These are phyloP conservation scores for Rosa persica DNA, from an alignment of 306 rosid genomes.

Conservation along the genomic window DNA sequence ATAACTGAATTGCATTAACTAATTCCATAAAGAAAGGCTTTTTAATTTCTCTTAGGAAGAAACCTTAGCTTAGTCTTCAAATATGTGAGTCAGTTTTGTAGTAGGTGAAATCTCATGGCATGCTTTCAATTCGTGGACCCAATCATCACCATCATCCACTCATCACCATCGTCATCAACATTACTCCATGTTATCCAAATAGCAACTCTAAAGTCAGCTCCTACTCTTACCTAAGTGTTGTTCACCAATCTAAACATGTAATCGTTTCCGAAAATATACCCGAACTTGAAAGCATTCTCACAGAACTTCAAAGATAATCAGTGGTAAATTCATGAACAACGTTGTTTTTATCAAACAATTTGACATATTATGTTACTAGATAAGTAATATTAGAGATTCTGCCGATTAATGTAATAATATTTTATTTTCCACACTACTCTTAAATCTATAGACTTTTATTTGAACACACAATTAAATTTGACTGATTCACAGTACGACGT, in stretches of 20 bases:
- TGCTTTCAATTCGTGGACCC: constrained; percentile 23
- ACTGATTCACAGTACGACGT: background rate
- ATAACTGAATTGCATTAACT: background rate
- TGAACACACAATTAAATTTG: background rate
- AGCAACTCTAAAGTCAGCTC: constrained; percentile 6
- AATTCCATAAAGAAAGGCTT: background rate
- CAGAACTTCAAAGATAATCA: background rate
- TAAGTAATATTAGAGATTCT: background rate
- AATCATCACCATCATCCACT: constrained; percentile 20
- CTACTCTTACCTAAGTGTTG: constrained; percentile 13
- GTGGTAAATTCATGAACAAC: background rate
- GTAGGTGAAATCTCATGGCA: constrained; percentile 30
- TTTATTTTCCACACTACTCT: background rate
- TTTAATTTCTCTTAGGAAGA: background rate
- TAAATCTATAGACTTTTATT: background rate
- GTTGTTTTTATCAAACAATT: background rate
- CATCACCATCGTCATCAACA: constrained; percentile 22
- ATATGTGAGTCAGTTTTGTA: background rate
- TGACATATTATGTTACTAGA: background rate
- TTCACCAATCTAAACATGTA: background rate
- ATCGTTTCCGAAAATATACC: background rate
- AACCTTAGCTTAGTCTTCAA: background rate
- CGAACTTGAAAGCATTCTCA: rapidly evolving
- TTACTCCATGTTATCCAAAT: constrained; percentile 20
- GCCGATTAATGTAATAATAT: background rate